These are phyloP conservation scores for Colletotrichum siamense DNA, from an alignment of 2,329 filamentous ascomycete species.

Conservation along the genomic window DNA sequence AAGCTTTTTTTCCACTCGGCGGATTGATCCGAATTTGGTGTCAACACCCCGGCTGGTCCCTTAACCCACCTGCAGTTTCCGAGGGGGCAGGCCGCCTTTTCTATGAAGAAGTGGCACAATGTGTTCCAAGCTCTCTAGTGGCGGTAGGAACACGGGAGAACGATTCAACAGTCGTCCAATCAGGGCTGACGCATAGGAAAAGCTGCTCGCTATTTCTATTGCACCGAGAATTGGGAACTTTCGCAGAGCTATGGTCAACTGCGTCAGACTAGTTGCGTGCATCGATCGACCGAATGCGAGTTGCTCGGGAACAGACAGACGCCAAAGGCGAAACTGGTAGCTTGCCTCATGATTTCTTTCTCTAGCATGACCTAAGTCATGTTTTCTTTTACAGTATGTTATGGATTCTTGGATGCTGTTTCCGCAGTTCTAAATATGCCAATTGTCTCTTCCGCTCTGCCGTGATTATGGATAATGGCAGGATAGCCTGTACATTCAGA, in stretches of 20 bases:
- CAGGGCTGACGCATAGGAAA: neutral
- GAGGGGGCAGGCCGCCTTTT: neutral
- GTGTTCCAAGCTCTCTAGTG: neutral
- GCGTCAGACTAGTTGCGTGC: neutral
- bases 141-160: neutral
- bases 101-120: neutral
- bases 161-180: neutral
- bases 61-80: neutral
- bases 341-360: neutral
- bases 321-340: neutral
- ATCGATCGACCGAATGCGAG: neutral
- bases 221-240: neutral
- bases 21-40: neutral
- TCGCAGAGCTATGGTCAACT: neutral
- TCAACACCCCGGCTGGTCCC: neutral
- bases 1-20: neutral
- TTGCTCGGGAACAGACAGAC: neutral
- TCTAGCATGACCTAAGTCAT: neutral
- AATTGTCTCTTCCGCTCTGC: neutral
- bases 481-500: neutral
- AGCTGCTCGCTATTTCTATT: neutral
- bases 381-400: neutral
- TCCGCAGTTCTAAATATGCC: neutral
- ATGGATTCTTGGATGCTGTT: neutral
- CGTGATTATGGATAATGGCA: neutral